Evolutionary conservation across 1,284 basidiomycete species (phyloP), one percentile per base, ranked within the genome.

Genomic region (Moesziomyces sp.): DNA sequence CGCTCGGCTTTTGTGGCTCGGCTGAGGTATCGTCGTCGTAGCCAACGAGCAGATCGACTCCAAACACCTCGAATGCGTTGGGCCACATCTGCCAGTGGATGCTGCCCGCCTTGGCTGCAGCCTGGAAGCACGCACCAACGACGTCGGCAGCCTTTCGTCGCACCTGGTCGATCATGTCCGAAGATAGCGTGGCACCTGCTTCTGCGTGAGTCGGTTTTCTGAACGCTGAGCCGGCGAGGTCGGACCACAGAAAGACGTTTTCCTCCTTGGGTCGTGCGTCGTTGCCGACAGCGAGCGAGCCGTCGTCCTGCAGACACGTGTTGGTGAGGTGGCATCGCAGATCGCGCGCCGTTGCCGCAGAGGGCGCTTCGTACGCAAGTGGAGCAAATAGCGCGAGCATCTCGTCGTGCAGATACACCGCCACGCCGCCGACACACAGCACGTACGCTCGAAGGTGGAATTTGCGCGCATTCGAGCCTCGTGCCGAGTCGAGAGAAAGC

Each of bases 391-490:
- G 86, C 7, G 94, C 93, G 19, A 99, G 88, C 76, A 96, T 90
- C 21, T 91, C 90, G 53, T 90, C 88, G 72, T 92, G 93, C 47
- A 97, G 87, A 52, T 83, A 84, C 44, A 84, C 84, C 13, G 76
- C 65, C 18, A 86, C 75, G 10, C 79, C 83, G 11, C 84, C 85
- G 14, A 84, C 91, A 16, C 93, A 90, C 34, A 98, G 88, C 69
- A 94, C 94, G 84, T 99, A 99, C 3, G 91, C 92, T 42, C 97
- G 90, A 45, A 99, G 88, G 85, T 99, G 97, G 84, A 98, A 99
- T 91, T 84, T 84, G 28, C 80, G 69, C 9, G 56, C 48, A 6
- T n/a, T 30, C 9, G 43, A 40, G 3, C 3, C 19, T 11, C 46
- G 5, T 6, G 23, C n/a, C 5, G 42, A 30, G 13, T 21, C 46